Conservation (phyloP, 2,329 filamentous ascomycete species). For the Lasiodiplodia sp. region DNA sequence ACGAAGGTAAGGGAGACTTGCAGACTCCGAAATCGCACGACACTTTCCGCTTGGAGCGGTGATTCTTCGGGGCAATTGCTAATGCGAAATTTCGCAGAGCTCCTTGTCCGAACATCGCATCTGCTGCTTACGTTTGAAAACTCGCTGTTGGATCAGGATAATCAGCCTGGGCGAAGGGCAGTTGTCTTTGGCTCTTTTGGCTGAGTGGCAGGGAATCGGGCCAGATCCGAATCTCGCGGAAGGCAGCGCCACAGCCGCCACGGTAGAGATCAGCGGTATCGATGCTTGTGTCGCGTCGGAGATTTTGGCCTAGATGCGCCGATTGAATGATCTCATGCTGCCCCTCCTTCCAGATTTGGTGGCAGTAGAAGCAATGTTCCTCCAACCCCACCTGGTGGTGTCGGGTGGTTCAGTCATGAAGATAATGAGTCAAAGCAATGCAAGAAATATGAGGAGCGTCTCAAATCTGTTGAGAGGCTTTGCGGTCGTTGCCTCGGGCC, state of each 20-base stretch:
- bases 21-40: conserved; percentile 26
- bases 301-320: neutral
- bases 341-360: conserved; percentile 3
- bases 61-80: conserved; percentile 14
- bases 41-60: conserved; percentile 5
- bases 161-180: conserved; percentile 66
- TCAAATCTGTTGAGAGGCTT: neutral
- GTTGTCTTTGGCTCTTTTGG: conserved; percentile 67
- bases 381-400: neutral
- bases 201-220: conserved; percentile 28
- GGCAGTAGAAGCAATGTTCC: neutral
- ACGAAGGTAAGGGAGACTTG: conserved; percentile 63
- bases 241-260: conserved; percentile 8
- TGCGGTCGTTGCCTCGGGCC: neutral
- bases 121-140: conserved; percentile 72
- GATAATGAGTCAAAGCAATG: neutral
- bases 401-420: neutral
- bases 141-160: conserved; percentile 66
- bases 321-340: conserved; percentile 15
- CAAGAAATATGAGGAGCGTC: neutral
- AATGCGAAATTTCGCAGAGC: conserved; percentile 56
- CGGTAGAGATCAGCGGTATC: conserved; percentile 2
- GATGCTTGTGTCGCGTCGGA: conserved; percentile 19
- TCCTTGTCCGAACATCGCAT: conserved; percentile 69
- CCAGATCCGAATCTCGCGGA: conserved; percentile 10